phyloP scores from a whole-genome alignment of 2,329 filamentous ascomycete species.

The Epichloe sylvatica region DNA sequence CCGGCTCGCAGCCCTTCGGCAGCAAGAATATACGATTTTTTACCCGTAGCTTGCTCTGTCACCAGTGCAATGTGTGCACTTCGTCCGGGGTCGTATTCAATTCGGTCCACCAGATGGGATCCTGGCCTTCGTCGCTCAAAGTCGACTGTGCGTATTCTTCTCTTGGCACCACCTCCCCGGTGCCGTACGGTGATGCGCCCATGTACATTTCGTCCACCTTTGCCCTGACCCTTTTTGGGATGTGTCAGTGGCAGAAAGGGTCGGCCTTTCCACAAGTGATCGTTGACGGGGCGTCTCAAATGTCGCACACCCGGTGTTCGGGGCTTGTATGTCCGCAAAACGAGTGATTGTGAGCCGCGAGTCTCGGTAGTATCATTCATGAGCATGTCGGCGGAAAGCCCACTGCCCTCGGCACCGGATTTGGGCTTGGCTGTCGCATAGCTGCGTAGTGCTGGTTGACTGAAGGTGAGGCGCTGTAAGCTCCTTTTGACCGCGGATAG shows the following conservation, averaged over 20 bases:
- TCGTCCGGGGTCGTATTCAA: conserved; percentile 90
- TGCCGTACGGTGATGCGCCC: conserved; percentile 82
- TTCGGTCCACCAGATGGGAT: conserved; percentile 77
- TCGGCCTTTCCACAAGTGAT: conserved; percentile 90
- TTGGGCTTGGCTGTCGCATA: conserved; percentile 18
- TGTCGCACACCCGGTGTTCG: conserved; percentile 86
- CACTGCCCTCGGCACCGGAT: conserved; percentile 7
- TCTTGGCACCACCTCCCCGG: conserved; percentile 80
- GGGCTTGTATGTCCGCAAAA: conserved; percentile 78
- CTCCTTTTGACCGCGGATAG: conserved; percentile 16
- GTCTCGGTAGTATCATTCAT: conserved; percentile 9
- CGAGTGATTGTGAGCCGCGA: conserved; percentile 22
- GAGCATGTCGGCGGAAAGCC: conserved; percentile 10
- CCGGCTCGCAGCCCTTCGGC: conserved; percentile 86
- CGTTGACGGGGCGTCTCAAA: conserved; percentile 82
- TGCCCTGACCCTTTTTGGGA: conserved; percentile 81
- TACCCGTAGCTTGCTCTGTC: conserved; percentile 57
- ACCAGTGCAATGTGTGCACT: conserved; percentile 86
- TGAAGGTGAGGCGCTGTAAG: conserved; percentile 16
- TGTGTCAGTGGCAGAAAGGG: conserved; percentile 73
- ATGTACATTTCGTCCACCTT: conserved; percentile 82
- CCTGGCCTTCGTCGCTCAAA: conserved; percentile 69
- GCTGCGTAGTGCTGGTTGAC: conserved; percentile 14
- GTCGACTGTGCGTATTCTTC: conserved; percentile 83
- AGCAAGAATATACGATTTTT: conserved; percentile 86